Evolutionary conservation across 257 asterid genomes (phyloP), one percentile per base, ranked within the genome.

Genomic region (Rubia yunnanensis): DNA sequence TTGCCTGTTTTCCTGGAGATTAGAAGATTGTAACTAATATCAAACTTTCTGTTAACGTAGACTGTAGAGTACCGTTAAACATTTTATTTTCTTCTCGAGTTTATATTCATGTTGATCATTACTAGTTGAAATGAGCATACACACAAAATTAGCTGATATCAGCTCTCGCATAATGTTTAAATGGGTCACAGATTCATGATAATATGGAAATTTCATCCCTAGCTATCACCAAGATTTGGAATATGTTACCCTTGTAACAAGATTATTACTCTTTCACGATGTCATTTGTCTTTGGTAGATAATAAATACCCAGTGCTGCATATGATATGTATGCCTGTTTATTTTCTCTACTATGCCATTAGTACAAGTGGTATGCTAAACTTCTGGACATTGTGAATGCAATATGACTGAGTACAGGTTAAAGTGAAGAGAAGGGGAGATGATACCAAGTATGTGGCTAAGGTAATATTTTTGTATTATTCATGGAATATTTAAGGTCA

Each of bases 361-460:
- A 64, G 10, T 23, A 5, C 30, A 39, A 65, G 24, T 26, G 10
- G 26, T 59, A 27, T 78, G 65, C 69, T 73, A 55, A 63, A 32
- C 68, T 55, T 53, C 55, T 52, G 71, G 67, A 44, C 23, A 31
- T 38, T 55, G 5, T 35, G 64, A 65, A 20, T 70, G 69, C 63
- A 66, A 24, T 70, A 65, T 63, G 58, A 57, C 71, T 74, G 72
- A 65, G 76, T 78, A 72, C 89, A 89, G 96, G 88, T 89, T 80
- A 89, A 89, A 79, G 95, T 89, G 53, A 89, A 89, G 79, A 83
- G 88, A 81, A 78, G 95, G 81, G 96, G 96, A 30, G 95, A 89
- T 72, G 95, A 87, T 72, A 89, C 85, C 52, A 89, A 89, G 72
- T 89, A 85, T 78, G 95, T 81, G 76, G 96, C 96, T 69, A 87